Evolutionary conservation across 192 early-diverging fungal genomes (phyloP).

Genomic region (Globomyces pollinis-pini): DNA sequence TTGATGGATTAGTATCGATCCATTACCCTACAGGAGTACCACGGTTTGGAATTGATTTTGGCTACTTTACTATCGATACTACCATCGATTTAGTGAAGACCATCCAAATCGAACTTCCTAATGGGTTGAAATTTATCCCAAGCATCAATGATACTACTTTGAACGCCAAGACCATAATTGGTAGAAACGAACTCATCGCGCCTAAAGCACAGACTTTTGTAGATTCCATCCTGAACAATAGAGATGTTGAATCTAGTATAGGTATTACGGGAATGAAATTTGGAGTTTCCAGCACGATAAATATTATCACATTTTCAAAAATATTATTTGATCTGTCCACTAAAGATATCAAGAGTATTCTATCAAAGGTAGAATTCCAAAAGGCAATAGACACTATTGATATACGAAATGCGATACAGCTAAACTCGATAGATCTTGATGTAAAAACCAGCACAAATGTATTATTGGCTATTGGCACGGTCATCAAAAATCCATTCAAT

Average conservation of each 20-base stretch:
- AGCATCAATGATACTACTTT: not conserved
- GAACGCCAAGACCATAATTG: not conserved
- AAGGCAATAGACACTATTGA: not conserved
- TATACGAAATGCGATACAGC: not conserved
- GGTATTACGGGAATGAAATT: slow-evolving; percentile 32
- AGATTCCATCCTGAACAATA: slow-evolving; percentile 19
- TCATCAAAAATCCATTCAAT: slow-evolving; percentile 12
- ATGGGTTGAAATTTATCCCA: not conserved
- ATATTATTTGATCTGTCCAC: slow-evolving; percentile 22
- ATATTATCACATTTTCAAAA: slow-evolving; percentile 34
- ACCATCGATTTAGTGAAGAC: not conserved
- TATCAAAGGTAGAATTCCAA: not conserved
- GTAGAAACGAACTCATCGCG: not conserved
- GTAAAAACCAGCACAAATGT: slow-evolving; percentile 7
- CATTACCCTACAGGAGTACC: slow-evolving; percentile 1
- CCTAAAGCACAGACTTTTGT: slow-evolving; percentile 14
- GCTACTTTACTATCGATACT: slow-evolving; percentile 7
- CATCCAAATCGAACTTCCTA: not conserved
- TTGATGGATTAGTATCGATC: not conserved
- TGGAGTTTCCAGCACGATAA: slow-evolving; percentile 13
- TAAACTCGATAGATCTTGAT: slow-evolving; percentile 11
- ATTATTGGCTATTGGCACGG: slow-evolving; percentile 5
- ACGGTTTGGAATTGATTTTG: not conserved
- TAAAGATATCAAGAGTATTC: slow-evolving; percentile 13
- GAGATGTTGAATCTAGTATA: slow-evolving; percentile 14